Conservation (phyloP, 148 eudicot genomes). For the Cornus kousa region DNA sequence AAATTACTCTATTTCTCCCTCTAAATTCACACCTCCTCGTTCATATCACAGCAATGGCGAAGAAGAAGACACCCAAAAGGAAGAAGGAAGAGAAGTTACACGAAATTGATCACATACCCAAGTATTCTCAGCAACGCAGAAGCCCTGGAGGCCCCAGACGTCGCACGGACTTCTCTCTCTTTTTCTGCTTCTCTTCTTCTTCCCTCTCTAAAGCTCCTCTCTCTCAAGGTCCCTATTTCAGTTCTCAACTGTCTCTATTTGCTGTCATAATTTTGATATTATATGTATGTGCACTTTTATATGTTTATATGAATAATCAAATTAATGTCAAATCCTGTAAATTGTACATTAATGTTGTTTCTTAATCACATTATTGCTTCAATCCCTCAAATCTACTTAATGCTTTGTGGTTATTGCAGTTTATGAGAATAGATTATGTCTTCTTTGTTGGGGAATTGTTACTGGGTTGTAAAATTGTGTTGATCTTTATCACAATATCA, state of each 20-base stretch:
- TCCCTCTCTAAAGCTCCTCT: constrained; percentile 11
- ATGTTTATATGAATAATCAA: background rate
- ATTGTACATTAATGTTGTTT: background rate
- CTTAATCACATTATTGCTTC: background rate
- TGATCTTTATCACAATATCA: background rate
- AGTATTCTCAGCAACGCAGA: constrained; percentile 28
- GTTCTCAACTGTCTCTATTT: background rate
- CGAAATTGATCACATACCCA: constrained; percentile 24
- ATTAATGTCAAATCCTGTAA: too few relatives aligned
- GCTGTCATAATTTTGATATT: background rate
- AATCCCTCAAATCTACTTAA: background rate
- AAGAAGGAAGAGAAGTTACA: constrained; percentile 2
- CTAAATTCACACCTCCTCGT: background rate
- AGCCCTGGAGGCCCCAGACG: constrained; percentile 25
- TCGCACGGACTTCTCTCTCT: constrained; percentile 30
- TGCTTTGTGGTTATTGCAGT: background rate
- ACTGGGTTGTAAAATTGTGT: constrained; percentile 1
- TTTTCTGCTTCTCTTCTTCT: constrained; percentile 16
- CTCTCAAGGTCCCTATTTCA: constrained; percentile 9
- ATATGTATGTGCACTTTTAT: too few relatives aligned
- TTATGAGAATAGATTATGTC: background rate
- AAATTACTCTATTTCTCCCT: background rate
- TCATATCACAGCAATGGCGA: constrained; percentile 24
- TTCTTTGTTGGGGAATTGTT: background rate
- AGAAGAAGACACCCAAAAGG: constrained; percentile 11